Base-by-base conservation (phyloP, 2,329 filamentous ascomycete species). In the Tolypocladium amazonense region DNA sequence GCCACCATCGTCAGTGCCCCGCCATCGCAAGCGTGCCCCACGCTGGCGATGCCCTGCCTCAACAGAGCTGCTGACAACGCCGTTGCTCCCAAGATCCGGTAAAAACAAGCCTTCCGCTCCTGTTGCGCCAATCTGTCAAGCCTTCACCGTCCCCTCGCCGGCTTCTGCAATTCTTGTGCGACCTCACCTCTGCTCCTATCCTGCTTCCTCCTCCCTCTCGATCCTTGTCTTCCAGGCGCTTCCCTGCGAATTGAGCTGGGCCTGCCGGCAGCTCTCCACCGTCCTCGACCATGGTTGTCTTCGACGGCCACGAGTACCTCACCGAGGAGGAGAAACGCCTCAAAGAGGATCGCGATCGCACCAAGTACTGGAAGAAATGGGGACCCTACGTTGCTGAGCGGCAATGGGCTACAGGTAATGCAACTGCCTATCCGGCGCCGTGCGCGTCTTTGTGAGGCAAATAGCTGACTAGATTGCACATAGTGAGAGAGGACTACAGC, bases 331-430 rank as follows among this genome's bases (percentile, higher is more conserved):
- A 97, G 80, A 89, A 88, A 74, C 88, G 94, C 56, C 82, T 97
- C 67, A 88, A 88, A 71, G 86, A 96, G 71, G 93, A 97, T 75
- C 85, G 87, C 61, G 85, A 93, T 65, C 87, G 88, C 64, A 83
- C 77, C 65, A 93, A 90, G 74, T 97, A 97, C 79, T 97, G 93
- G 93, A 97, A 97, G 84, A 91, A 88, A 85, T 97, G 92, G 92
- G 93, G 93, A 59, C 88, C 92, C 30, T 97, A 97, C 71, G 88
- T 96, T 67, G 86, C 92, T 59, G 93, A 97, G 79, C 82, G 92
- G 71, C 92, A 97, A 79, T 97, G 93, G 93, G 92, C 92, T 60
- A 96, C 92, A 66, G 92, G 90, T 89, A 77, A 71, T 83, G 30
- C 50, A 35, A 30, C 50, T 53, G 9, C 20, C 50, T 69, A 60